These are phyloP conservation scores for Didymella pinodella DNA, from an alignment of 2,329 filamentous ascomycete genomes.

Conservation along the genomic window DNA sequence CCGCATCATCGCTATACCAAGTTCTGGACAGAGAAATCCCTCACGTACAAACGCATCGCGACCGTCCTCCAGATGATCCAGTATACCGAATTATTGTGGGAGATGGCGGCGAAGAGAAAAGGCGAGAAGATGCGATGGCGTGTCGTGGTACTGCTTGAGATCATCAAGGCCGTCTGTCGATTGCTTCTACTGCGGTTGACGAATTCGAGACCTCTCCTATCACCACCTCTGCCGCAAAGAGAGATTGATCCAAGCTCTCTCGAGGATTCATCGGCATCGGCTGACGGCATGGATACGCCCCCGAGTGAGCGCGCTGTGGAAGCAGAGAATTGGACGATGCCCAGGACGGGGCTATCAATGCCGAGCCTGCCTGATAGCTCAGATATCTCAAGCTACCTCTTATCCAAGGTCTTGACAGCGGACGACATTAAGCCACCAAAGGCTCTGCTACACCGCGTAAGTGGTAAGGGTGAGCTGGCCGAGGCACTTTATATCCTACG, in stretches of 20 bases:
- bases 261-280: slow-evolving; percentile 58
- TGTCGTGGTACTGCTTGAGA: slow-evolving; percentile 83
- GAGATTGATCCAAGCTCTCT: slow-evolving; percentile 74
- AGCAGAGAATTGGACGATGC: slow-evolving; percentile 79
- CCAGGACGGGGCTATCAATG: slow-evolving; percentile 86
- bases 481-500: slow-evolving; percentile 92
- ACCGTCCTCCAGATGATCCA: slow-evolving; percentile 87
- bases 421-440: slow-evolving; percentile 96
- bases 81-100: slow-evolving; percentile 95
- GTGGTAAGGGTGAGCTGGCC: slow-evolving; percentile 79
- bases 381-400: slow-evolving; percentile 86
- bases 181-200: slow-evolving; percentile 83
- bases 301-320: slow-evolving; percentile 52
- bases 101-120: slow-evolving; percentile 91
- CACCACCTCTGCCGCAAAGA: slow-evolving; percentile 83
- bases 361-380: slow-evolving; percentile 81
- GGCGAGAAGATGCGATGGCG: slow-evolving; percentile 86
- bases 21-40: slow-evolving; percentile 68
- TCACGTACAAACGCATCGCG: slow-evolving; percentile 81
- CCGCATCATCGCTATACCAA: slow-evolving; percentile 70
- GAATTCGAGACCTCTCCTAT: slow-evolving; percentile 80
- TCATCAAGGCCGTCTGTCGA: slow-evolving; percentile 84
- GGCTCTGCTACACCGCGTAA: slow-evolving; percentile 78
- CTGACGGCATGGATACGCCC: slow-evolving; percentile 59
- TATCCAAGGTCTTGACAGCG: slow-evolving; percentile 88